Percentiles rank a stretch among this genome's conserved stretches.
Evolutionary conservation across 768 basidiomycete species (phyloP).

Genomic region (Suillus brevipes): DNA sequence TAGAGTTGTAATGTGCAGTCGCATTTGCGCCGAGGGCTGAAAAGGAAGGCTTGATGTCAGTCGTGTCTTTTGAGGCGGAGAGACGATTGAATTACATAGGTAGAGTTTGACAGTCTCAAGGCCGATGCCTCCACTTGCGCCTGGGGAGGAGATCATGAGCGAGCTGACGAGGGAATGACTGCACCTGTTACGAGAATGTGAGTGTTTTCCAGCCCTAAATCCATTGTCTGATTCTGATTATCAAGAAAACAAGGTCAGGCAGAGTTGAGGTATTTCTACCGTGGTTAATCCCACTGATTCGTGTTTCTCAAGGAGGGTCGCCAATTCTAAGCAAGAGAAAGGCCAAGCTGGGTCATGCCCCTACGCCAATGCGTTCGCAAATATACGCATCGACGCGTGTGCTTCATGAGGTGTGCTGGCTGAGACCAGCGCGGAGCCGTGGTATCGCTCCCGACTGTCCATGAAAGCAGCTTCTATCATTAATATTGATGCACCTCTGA

Average conservation of each 20-base stretch:
- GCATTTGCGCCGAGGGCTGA: constrained; percentile 71
- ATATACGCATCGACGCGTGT: too few relatives aligned
- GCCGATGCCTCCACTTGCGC: constrained; percentile 77
- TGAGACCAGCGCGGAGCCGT: too few relatives aligned
- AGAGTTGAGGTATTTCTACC: too few relatives aligned
- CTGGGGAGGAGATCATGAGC: constrained; percentile 31
- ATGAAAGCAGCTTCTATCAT: neutral
- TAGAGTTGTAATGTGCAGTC: constrained; percentile 70
- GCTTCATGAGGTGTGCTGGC: too few relatives aligned
- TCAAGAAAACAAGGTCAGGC: neutral
- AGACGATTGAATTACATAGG: constrained; percentile 42
- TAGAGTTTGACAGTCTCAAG: constrained; percentile 60
- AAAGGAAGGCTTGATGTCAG: constrained; percentile 1
- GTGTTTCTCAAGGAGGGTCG: neutral
- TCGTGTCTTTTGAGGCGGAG: neutral
- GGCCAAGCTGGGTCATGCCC: neutral
- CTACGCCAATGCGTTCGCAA: neutral
- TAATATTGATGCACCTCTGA: neutral
- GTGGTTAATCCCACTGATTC: neutral
- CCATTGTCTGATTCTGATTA: constrained; percentile 34
- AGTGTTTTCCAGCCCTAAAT: constrained; percentile 57
- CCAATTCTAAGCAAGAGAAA: neutral
- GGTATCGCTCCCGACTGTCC: neutral
- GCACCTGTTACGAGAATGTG: constrained; percentile 74
- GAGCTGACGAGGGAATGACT: neutral